Evolutionary conservation across 306 rosid species (phyloP).

Genomic region (Quercus ilex): DNA sequence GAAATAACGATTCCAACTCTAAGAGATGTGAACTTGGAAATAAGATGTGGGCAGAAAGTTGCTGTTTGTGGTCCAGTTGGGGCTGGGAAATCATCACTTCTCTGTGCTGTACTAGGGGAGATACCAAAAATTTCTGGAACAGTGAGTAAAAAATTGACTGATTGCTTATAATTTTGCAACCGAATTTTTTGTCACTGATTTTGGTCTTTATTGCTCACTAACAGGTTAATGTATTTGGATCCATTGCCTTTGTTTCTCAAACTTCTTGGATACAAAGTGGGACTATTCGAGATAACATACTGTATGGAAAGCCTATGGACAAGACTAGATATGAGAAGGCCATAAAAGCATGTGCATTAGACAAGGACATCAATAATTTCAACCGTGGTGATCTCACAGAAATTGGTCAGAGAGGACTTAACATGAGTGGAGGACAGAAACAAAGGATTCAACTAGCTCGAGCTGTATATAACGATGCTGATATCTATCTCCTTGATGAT

Average conservation of each 20-base stretch:
- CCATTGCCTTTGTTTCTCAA: slow-evolving; percentile 75
- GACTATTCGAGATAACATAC: slow-evolving; percentile 66
- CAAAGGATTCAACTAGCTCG: slow-evolving; percentile 87
- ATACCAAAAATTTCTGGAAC: too few species aligned
- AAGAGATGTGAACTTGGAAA: too few species aligned
- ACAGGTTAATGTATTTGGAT: slow-evolving; percentile 59
- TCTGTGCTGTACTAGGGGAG: too few species aligned
- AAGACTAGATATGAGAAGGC: slow-evolving; percentile 46
- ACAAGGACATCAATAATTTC: slow-evolving; percentile 55
- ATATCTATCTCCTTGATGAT: slow-evolving; percentile 76
- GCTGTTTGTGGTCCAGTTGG: too few species aligned
- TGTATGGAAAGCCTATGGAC: slow-evolving; percentile 69
- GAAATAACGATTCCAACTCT: too few species aligned
- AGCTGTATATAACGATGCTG: slow-evolving; percentile 76
- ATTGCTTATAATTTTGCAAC: too few species aligned
- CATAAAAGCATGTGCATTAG: slow-evolving; percentile 65
- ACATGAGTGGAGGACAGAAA: slow-evolving; percentile 92
- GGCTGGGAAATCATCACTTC: too few species aligned
- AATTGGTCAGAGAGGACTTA: slow-evolving; percentile 83
- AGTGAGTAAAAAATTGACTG: too few species aligned
- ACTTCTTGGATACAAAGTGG: slow-evolving; percentile 85
- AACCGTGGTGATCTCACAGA: slow-evolving; percentile 82
- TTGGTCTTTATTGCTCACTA: not conserved
- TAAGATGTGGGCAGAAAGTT: too few species aligned
- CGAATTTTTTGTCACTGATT: not conserved